phyloP scores from a whole-genome alignment of 2,329 filamentous ascomycete species.

The Ophiostoma sp. region DNA sequence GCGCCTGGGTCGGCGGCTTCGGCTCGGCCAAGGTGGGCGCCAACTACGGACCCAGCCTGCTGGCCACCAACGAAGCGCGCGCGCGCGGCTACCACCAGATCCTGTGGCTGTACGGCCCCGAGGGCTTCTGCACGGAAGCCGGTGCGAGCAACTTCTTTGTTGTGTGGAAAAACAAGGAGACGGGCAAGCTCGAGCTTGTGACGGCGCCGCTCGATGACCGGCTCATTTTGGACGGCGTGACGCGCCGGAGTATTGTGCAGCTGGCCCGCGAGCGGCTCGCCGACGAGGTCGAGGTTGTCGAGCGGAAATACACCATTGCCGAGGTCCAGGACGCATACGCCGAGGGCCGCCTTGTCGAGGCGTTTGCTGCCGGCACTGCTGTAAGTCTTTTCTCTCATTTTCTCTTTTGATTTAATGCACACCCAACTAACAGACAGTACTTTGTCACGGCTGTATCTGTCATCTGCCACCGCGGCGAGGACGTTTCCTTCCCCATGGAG shows the following conservation, averaged over 20 bases:
- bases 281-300: conserved; percentile 63
- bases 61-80: conserved; percentile 71
- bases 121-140: conserved; percentile 79
- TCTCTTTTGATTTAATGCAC: background rate
- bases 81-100: conserved; percentile 77
- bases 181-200: conserved; percentile 61
- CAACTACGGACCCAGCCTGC: conserved; percentile 82
- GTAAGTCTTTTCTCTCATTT: conserved; percentile 50
- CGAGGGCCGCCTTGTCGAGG: conserved; percentile 74
- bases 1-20: conserved; percentile 90
- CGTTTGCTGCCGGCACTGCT: conserved; percentile 83
- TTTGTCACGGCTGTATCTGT: conserved; percentile 65
- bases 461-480: conserved; percentile 61
- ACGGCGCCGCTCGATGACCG: conserved; percentile 79
- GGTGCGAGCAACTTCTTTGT: conserved; percentile 91
- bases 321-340: conserved; percentile 67
- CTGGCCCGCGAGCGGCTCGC: conserved; percentile 60
- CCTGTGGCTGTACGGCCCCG: conserved; percentile 81
- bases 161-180: conserved; percentile 65
- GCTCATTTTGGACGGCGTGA: conserved; percentile 83
- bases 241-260: conserved; percentile 72
- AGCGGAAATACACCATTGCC: conserved; percentile 75
- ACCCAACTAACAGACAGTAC: conserved; percentile 43
- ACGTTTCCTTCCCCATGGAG: conserved; percentile 58
- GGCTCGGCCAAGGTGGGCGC: conserved; percentile 89